Evolutionary conservation across 305 asterid species (phyloP).

Genomic region (Fraxinus floribunda): DNA sequence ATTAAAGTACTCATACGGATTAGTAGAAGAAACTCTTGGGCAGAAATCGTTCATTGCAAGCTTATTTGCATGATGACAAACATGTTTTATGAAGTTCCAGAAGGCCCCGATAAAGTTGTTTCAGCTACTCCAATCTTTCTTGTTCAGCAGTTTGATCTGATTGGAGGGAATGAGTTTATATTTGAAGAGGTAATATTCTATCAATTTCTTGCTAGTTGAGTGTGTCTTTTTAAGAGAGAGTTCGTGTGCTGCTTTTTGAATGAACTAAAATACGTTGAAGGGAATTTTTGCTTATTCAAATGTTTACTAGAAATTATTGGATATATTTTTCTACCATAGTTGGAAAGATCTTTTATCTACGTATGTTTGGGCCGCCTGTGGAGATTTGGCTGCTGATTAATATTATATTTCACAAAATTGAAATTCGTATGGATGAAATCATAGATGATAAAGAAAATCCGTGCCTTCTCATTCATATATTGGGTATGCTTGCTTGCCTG

Average conservation of each 20-base stretch:
- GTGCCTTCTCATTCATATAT: background rate
- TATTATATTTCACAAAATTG: background rate
- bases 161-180: slow-evolving; percentile 90
- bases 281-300: slow-evolving; percentile 8
- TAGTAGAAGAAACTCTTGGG: slow-evolving; percentile 92
- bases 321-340: background rate
- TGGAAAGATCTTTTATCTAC: background rate
- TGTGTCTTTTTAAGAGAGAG: slow-evolving; percentile 16
- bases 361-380: background rate
- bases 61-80: slow-evolving; percentile 90
- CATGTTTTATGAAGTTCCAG: slow-evolving; percentile 85
- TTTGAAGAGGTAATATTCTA: slow-evolving; percentile 73
- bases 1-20: slow-evolving; percentile 74
- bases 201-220: slow-evolving; percentile 17
- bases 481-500: background rate
- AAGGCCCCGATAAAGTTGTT: slow-evolving; percentile 57
- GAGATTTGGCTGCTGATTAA: background rate
- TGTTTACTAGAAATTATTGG: slow-evolving; percentile 1
- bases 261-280: slow-evolving; percentile 2
- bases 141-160: slow-evolving; percentile 82
- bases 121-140: slow-evolving; percentile 69
- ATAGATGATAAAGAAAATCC: background rate
- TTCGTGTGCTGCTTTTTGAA: slow-evolving; percentile 2
- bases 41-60: slow-evolving; percentile 91
- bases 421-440: background rate